Evolutionary conservation across 1,284 basidiomycete species (phyloP).

Genomic region (Phellopilus nigrolimitatus): DNA sequence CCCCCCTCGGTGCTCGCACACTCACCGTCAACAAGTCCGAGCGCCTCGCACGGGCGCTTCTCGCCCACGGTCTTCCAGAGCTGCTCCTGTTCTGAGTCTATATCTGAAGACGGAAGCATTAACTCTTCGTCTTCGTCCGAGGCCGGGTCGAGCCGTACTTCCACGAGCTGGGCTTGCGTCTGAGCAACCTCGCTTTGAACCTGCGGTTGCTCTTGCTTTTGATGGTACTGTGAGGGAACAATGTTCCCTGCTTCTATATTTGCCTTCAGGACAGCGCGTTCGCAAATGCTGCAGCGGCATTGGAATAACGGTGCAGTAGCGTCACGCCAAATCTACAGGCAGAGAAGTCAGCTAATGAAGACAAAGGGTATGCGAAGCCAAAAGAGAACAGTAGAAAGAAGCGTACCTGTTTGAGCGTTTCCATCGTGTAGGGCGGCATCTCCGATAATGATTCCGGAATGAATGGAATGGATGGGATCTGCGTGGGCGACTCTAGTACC

Average conservation of each 20-base stretch:
- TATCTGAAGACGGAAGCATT: constrained; percentile 1
- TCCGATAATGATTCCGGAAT: constrained; percentile 56
- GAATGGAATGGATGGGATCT: constrained; percentile 61
- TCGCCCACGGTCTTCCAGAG: not conserved
- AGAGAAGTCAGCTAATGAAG: constrained; percentile 14
- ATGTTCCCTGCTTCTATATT: constrained; percentile 35
- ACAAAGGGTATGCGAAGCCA: no score
- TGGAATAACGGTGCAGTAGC: constrained; percentile 65
- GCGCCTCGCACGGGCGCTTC: constrained; percentile 5
- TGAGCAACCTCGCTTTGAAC: constrained; percentile 17
- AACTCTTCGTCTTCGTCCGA: constrained; percentile 26
- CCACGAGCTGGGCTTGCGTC: constrained; percentile 19
- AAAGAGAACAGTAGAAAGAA: constrained; percentile 6
- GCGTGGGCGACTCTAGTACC: constrained; percentile 49
- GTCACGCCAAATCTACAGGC: constrained; percentile 60
- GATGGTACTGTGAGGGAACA: constrained; percentile 24
- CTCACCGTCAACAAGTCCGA: constrained; percentile 13
- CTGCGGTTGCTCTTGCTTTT: constrained; percentile 21
- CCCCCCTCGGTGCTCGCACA: not conserved
- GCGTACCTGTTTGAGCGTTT: constrained; percentile 54
- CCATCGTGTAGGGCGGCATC: constrained; percentile 55
- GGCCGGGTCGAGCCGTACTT: constrained; percentile 18
- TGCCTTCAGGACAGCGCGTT: constrained; percentile 50
- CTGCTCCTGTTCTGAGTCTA: not conserved
- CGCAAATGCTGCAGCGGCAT: constrained; percentile 66